A percentile compares a stretch with the other conserved stretches of the same genome.
Conservation (phyloP, 2,329 filamentous ascomycete genomes). For the Aspergillus fumigatiaffinis region DNA sequence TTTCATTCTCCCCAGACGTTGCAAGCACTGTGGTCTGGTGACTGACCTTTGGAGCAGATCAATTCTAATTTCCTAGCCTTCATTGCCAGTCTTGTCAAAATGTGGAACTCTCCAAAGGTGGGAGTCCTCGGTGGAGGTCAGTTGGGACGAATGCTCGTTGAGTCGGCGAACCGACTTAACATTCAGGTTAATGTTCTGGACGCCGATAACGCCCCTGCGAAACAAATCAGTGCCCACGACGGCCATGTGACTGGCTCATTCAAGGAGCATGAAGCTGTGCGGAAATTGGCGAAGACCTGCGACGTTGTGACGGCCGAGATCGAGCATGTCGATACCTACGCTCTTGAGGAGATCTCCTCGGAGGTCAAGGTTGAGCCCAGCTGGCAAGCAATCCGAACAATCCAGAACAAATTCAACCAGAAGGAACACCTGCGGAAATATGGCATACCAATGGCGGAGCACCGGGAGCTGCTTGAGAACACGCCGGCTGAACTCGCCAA, state of each 20-base stretch:
- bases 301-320: conserved; percentile 91
- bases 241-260: conserved; percentile 82
- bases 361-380: conserved; percentile 69
- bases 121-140: conserved; percentile 63
- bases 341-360: conserved; percentile 76
- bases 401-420: conserved; percentile 91
- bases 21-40: not conserved
- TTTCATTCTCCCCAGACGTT: not conserved
- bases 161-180: conserved; percentile 76
- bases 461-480: conserved; percentile 60
- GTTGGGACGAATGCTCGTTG: conserved; percentile 88
- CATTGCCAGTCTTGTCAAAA: conserved; percentile 13
- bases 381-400: conserved; percentile 79
- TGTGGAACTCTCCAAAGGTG: conserved; percentile 42
- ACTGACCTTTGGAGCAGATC: conserved; percentile 1
- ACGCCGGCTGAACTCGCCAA: conserved; percentile 59
- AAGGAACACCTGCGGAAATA: conserved; percentile 71
- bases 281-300: conserved; percentile 68
- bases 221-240: conserved; percentile 74
- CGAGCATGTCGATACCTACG: conserved; percentile 88
- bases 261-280: conserved; percentile 75
- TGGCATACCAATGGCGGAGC: conserved; percentile 69
- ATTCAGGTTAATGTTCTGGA: conserved; percentile 78
- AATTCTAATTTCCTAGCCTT: not conserved
- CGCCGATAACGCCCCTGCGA: conserved; percentile 70